Conservation (phyloP, 1,284 basidiomycete genomes). For the Ceraceosorus guamensis region DNA sequence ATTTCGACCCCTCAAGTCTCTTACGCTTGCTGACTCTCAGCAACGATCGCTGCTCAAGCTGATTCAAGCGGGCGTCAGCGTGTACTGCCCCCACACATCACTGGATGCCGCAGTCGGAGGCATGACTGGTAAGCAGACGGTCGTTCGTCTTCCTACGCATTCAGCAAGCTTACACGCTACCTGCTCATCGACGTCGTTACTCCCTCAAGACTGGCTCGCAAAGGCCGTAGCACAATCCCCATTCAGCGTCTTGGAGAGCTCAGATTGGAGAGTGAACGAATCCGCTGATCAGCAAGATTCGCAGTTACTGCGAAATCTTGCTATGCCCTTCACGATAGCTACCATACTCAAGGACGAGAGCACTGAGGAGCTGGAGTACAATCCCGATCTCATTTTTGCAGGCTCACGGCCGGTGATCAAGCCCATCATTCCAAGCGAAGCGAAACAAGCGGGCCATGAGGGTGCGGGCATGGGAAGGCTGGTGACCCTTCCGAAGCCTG, state of each 20-base stretch:
- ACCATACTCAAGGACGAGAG: background rate
- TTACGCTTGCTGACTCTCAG: constrained; percentile 71
- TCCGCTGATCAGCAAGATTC: no score
- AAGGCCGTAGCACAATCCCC: constrained; percentile 13
- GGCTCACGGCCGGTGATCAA: background rate
- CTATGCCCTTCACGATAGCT: background rate
- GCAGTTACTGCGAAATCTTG: background rate
- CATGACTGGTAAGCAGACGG: constrained; percentile 55
- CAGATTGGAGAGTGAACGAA: no score
- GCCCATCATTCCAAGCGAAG: background rate
- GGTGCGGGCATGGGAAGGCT: constrained; percentile 23
- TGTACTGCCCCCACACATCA: constrained; percentile 81
- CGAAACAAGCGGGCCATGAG: constrained; percentile 12
- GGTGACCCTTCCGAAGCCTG: constrained; percentile 10
- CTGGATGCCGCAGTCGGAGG: constrained; percentile 74
- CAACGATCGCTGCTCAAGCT: constrained; percentile 73
- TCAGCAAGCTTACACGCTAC: no score
- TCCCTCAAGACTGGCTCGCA: constrained; percentile 48
- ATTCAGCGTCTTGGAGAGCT: background rate
- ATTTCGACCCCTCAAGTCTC: constrained; percentile 68
- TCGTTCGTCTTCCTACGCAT: no score
- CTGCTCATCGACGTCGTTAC: no score
- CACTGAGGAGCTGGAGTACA: no score
- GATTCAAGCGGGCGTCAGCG: constrained; percentile 70
- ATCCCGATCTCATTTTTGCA: no score